Percentiles rank a stretch among this genome's conserved stretches.
Conservation (phyloP, 768 basidiomycete genomes). For the Terana coerulea region DNA sequence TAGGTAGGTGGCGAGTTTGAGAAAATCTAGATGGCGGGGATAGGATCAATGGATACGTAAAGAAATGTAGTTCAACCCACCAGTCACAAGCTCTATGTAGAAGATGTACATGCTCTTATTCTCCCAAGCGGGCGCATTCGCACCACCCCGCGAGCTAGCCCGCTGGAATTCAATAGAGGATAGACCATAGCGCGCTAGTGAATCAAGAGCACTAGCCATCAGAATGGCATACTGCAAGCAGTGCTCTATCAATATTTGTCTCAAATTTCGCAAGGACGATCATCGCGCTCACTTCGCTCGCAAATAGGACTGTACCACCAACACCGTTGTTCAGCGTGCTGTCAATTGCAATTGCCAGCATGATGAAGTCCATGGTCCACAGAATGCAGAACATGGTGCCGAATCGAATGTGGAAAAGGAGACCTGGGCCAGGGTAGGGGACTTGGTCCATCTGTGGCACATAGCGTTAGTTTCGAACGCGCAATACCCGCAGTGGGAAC, state of each 20-base stretch:
- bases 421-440: slow-evolving; percentile 79
- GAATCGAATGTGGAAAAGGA: slow-evolving; percentile 85
- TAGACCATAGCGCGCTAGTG: slow-evolving; percentile 78
- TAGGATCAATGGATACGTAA: slow-evolving; percentile 10
- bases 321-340: slow-evolving; percentile 76
- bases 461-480: neutral
- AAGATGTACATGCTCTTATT: slow-evolving; percentile 97
- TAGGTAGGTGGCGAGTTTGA: slow-evolving; percentile 90
- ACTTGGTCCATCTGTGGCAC: slow-evolving; percentile 89
- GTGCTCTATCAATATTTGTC: slow-evolving; percentile 4
- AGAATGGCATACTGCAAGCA: slow-evolving; percentile 77
- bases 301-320: slow-evolving; percentile 92
- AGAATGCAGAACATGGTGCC: slow-evolving; percentile 68
- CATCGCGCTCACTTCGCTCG: slow-evolving; percentile 69
- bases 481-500: neutral
- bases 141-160: slow-evolving; percentile 73
- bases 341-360: slow-evolving; percentile 80
- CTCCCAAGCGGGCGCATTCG: slow-evolving; percentile 91
- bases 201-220: slow-evolving; percentile 74
- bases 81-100: slow-evolving; percentile 89
- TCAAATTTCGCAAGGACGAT: slow-evolving; percentile 3
- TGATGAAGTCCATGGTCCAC: slow-evolving; percentile 67
- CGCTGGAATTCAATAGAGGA: slow-evolving; percentile 79
- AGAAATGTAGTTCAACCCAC: slow-evolving; percentile 40
- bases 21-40: slow-evolving; percentile 62